Evolutionary conservation across 2,329 filamentous ascomycete genomes (phyloP).

Genomic region (Calonectria pauciramosa): DNA sequence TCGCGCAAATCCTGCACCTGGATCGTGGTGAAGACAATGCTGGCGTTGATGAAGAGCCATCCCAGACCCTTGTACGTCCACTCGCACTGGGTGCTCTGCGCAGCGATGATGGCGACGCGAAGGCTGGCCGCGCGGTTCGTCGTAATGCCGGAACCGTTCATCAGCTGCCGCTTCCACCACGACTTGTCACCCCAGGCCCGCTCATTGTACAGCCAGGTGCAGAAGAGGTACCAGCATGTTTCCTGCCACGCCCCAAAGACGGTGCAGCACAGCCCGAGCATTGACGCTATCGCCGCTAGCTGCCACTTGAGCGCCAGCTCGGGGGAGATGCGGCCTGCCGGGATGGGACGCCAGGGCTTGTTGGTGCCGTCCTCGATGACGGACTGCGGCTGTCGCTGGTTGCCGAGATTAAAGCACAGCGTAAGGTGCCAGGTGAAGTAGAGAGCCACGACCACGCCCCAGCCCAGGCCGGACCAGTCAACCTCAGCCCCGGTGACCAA

Average conservation of each 20-base stretch:
- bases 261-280: slow-evolving; percentile 9
- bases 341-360: slow-evolving; percentile 1
- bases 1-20: slow-evolving; percentile 44
- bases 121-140: slow-evolving; percentile 39
- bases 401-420: background rate
- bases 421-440: background rate
- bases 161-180: slow-evolving; percentile 42
- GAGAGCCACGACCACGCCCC: background rate
- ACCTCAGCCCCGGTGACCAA: background rate
- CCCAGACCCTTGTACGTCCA: background rate
- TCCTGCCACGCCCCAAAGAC: slow-evolving; percentile 44
- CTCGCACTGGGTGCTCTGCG: background rate
- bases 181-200: slow-evolving; percentile 48
- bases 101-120: slow-evolving; percentile 22
- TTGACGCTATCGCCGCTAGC: background rate
- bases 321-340: background rate
- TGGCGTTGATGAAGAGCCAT: slow-evolving; percentile 37
- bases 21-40: slow-evolving; percentile 43
- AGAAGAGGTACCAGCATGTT: slow-evolving; percentile 48
- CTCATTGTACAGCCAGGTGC: slow-evolving; percentile 59
- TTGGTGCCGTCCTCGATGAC: background rate
- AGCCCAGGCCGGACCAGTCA: background rate
- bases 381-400: slow-evolving; percentile 1
- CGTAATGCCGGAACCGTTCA: slow-evolving; percentile 39
- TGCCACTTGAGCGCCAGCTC: background rate